Evolutionary conservation across 202 grass and related monocot species (phyloP), one percentile per base, ranked within the genome.

Genomic region (Saccharum hybrid): DNA sequence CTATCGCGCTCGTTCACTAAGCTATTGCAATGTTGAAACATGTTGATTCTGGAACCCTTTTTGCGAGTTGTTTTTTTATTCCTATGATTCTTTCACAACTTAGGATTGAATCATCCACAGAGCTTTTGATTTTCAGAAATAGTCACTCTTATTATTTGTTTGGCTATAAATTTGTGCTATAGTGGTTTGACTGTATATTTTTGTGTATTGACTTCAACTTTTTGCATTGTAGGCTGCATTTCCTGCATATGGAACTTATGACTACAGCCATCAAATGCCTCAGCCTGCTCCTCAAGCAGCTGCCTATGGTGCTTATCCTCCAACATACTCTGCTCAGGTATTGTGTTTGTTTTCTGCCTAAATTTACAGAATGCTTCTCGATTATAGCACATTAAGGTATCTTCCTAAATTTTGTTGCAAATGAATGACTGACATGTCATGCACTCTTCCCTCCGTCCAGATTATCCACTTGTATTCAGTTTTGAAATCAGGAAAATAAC

Each of bases 301-400:
- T 87, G 87, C 84, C 59, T 97, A 97, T 56, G 85, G 88, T 83
- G 95, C 87, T 66, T 98, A 98, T 90, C 95, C 95, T 83, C 75
- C 90, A 76, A 68, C 90, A 37, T 94, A 94, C 84, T 63, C 84
- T n/a, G 54, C 89, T 42, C 90, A 94, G 90, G 92, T 98, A 86
- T 71, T 16, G 23, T 76, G 49, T 34, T 6, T 81, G 7, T 31
- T 79, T 63, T 71, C 23, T 52, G 10, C 48, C 36, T 56, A 82
- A 70, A 84, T 72, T 71, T 71, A 8, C 28, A 60, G 39, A 62
- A 57, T 41, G 7, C 38, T 71, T 77, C 2, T 78, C 37, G 5
- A 26, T 26, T 59, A 21, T 59, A 59, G 9, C 19, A 21, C 8
- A 22, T 59, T 59, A 9, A 23, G 56, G 12, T 63, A 14, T 85